Percentiles rank a stretch among this genome's conserved stretches.
These are phyloP conservation scores for Claviceps arundinis DNA, from an alignment of 2,329 filamentous ascomycete genomes.

Conservation along the genomic window DNA sequence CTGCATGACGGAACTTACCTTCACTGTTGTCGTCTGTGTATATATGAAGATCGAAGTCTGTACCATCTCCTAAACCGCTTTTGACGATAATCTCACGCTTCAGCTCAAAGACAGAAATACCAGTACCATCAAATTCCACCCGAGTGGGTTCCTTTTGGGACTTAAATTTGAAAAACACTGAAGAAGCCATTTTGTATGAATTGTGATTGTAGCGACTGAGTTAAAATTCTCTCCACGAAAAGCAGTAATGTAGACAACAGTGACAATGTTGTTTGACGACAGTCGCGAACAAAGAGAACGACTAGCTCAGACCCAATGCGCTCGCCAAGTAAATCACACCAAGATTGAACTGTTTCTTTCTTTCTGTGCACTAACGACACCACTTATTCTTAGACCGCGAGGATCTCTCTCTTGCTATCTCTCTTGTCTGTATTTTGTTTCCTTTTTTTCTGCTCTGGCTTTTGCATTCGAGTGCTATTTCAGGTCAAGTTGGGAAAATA, in stretches of 20 bases:
- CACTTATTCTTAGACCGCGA: constrained; percentile 2
- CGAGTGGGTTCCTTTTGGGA: constrained; percentile 90
- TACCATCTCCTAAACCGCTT: constrained; percentile 86
- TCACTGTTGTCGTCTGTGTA: constrained; percentile 86
- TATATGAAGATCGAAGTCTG: constrained; percentile 90
- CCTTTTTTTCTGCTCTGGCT: constrained; percentile 15
- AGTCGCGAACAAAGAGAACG: constrained; percentile 4
- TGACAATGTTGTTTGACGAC: constrained; percentile 5
- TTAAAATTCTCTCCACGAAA: constrained; percentile 13
- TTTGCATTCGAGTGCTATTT: constrained; percentile 24
- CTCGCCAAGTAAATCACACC: constrained; percentile 3
- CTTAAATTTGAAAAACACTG: constrained; percentile 99
- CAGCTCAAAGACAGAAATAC: constrained; percentile 95
- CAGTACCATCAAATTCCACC: constrained; percentile 93
- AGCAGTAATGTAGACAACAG: constrained; percentile 9
- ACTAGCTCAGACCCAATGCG: neutral
- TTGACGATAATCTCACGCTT: constrained; percentile 97
- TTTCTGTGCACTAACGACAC: constrained; percentile 6
- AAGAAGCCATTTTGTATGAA: constrained; percentile 67
- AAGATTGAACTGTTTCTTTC: constrained; percentile 6
- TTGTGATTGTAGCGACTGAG: constrained; percentile 4
- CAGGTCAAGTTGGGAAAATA: constrained; percentile 21
- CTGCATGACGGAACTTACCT: constrained; percentile 42
- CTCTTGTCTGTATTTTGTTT: constrained; percentile 11
- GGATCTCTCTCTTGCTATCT: neutral